Percentiles rank a stretch among this genome's conserved stretches.
Conservation (phyloP, 148 eudicot species). For the Rheum nobile region DNA sequence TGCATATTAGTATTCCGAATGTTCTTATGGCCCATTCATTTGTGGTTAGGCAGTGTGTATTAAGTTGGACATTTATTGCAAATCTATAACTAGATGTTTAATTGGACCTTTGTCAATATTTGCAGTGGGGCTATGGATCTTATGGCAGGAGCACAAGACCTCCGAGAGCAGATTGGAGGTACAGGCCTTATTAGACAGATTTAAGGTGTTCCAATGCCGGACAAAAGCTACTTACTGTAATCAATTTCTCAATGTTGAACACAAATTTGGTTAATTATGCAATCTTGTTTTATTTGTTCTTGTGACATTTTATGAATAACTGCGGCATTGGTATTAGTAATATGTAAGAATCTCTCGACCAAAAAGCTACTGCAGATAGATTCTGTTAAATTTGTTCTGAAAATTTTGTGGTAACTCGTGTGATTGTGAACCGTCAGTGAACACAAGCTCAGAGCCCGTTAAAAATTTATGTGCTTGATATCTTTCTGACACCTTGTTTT, state of each 20-base stretch:
- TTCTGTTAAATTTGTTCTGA: background rate
- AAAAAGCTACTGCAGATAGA: background rate
- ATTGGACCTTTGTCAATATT: slow-evolving; percentile 7
- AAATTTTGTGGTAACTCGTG: background rate
- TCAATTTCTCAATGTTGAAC: background rate
- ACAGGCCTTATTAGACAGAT: slow-evolving; percentile 58
- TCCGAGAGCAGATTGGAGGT: slow-evolving; percentile 82
- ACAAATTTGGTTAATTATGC: slow-evolving; percentile 1
- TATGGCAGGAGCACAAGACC: slow-evolving; percentile 40
- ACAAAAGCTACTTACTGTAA: background rate
- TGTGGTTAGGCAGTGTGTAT: background rate
- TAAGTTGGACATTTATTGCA: background rate
- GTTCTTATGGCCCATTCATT: background rate
- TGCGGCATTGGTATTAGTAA: background rate
- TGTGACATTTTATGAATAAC: background rate
- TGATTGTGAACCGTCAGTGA: background rate
- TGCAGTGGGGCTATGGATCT: slow-evolving; percentile 50
- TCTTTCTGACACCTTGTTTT: background rate
- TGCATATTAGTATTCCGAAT: background rate
- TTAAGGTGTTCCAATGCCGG: background rate
- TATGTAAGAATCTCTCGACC: background rate
- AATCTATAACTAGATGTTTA: background rate
- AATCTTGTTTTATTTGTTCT: background rate
- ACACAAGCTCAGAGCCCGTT: background rate
- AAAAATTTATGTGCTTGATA: background rate